A percentile compares a stretch with the other conserved stretches of the same genome.
phyloP scores from a whole-genome alignment of 345 rosid genomes.

The Hibiscus trionum region DNA sequence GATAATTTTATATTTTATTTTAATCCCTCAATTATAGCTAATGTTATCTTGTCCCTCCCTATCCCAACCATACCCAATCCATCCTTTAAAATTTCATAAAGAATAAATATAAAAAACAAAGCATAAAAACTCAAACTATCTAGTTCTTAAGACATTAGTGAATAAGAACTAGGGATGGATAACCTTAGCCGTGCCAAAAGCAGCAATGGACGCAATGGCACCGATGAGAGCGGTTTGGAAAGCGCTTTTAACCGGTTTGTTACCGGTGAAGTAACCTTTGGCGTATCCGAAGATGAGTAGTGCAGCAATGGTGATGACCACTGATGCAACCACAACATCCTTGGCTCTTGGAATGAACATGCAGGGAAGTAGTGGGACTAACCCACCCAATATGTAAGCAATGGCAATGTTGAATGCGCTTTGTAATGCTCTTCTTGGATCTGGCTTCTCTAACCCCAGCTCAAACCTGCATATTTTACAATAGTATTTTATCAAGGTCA shows the following conservation, averaged over 20 bases:
- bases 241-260: conserved; percentile 57
- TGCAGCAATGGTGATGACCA: conserved; percentile 57
- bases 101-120: no score
- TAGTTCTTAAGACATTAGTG: background rate
- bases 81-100: no score
- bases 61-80: no score
- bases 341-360: no score
- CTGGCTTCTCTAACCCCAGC: conserved; percentile 85
- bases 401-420: conserved; percentile 64
- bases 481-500: background rate
- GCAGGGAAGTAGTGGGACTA: no score
- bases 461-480: conserved; percentile 54
- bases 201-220: conserved; percentile 76
- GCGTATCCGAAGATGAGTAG: conserved; percentile 71
- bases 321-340: conserved; percentile 63
- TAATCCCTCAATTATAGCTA: no score
- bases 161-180: conserved; percentile 21
- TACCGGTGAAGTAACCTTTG: conserved; percentile 75
- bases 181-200: conserved; percentile 73
- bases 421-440: conserved; percentile 74
- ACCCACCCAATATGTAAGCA: no score
- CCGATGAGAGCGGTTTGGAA: conserved; percentile 68
- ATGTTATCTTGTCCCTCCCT: no score
- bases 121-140: background rate
- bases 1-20: no score